These are phyloP conservation scores for Imleria badia DNA, from an alignment of 768 basidiomycete genomes.

Conservation along the genomic window DNA sequence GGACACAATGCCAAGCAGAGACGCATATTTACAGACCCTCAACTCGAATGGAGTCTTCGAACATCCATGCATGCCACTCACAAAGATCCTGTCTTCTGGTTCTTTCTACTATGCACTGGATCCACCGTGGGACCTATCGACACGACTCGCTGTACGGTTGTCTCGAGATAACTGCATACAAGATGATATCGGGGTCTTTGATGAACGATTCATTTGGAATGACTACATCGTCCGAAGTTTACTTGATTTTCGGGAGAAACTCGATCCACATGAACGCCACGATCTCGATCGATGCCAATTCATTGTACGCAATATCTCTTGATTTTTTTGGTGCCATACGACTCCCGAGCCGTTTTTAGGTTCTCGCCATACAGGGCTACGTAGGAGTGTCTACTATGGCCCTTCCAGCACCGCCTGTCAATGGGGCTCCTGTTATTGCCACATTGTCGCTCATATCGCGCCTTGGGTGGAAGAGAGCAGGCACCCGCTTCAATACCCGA, in stretches of 20 bases:
- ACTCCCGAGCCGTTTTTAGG: constrained; percentile 39
- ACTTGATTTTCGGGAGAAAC: constrained; percentile 80
- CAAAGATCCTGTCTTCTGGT: constrained; percentile 88
- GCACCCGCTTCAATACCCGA: constrained; percentile 95
- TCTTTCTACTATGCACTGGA: constrained; percentile 90
- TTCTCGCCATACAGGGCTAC: constrained; percentile 93
- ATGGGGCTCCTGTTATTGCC: constrained; percentile 68
- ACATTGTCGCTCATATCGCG: constrained; percentile 83
- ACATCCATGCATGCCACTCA: constrained; percentile 87
- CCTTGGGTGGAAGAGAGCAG: constrained; percentile 92
- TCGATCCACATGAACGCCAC: constrained; percentile 65
- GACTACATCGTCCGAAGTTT: constrained; percentile 84
- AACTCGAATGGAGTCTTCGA: constrained; percentile 60
- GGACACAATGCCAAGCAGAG: constrained; percentile 44
- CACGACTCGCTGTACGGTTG: constrained; percentile 71
- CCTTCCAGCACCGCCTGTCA: constrained; percentile 70
- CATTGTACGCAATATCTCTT: constrained; percentile 53
- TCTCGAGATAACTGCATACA: constrained; percentile 44
- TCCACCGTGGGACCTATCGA: constrained; percentile 87
- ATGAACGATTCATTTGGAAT: constrained; percentile 94
- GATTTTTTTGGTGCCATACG: constrained; percentile 5
- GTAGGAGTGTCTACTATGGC: constrained; percentile 82
- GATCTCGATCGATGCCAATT: constrained; percentile 85
- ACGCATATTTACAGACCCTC: constrained; percentile 44
- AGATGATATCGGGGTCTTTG: constrained; percentile 61